A percentile compares a stretch with the other conserved stretches of the same genome.
These are phyloP conservation scores for Blepharisma undulans DNA, from an alignment of 169 alveolate species.

Conservation along the genomic window DNA sequence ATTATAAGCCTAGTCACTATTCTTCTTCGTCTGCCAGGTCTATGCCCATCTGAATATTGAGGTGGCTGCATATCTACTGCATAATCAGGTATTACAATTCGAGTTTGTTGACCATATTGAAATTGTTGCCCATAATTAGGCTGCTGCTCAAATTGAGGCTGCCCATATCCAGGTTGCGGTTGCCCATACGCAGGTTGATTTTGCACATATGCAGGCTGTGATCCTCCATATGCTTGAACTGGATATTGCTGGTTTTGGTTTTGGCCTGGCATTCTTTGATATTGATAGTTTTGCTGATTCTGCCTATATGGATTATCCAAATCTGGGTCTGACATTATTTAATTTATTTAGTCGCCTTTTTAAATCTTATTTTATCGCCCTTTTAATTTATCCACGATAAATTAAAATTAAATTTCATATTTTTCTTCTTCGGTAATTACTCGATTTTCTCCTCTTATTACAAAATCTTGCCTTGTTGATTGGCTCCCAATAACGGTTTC, in stretches of 20 bases:
- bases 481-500: background rate
- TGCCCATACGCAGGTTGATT: background rate
- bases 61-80: too few relatives aligned
- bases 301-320: background rate
- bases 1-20: too few relatives aligned
- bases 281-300: background rate
- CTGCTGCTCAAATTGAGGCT: background rate
- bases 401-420: background rate
- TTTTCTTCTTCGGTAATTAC: background rate
- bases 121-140: background rate
- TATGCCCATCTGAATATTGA: background rate
- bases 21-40: too few relatives aligned
- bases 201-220: background rate
- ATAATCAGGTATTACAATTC: background rate
- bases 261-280: background rate
- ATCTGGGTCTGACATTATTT: background rate
- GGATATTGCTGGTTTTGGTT: background rate
- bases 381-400: background rate
- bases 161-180: background rate
- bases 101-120: background rate
- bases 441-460: background rate
- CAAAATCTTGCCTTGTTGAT: background rate
- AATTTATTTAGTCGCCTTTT: too few relatives aligned
- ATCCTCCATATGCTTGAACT: background rate
- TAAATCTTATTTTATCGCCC: too few relatives aligned